Evolutionary conservation across 2,329 filamentous ascomycete genomes (phyloP).

Genomic region (Alternaria consortialis): DNA sequence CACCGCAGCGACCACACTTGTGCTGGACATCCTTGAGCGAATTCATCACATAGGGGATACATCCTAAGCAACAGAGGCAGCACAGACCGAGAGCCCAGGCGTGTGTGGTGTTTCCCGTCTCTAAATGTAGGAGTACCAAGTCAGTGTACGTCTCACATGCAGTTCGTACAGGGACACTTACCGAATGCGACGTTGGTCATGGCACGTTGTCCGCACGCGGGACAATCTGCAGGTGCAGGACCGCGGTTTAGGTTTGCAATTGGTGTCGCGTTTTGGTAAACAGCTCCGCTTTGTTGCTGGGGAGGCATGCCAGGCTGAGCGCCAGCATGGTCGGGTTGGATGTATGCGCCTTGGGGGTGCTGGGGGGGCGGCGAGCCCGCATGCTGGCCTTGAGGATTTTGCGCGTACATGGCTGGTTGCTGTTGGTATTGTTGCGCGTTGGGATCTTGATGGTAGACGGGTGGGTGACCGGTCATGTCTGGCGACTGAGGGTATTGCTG

Average conservation of each 20-base stretch:
- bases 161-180: too few relatives aligned
- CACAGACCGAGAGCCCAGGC: constrained; percentile 58
- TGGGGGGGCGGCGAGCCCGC: constrained; percentile 36
- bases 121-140: too few relatives aligned
- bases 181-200: constrained; percentile 49
- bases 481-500: constrained; percentile 49
- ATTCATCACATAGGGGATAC: constrained; percentile 60
- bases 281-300: constrained; percentile 44
- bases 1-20: constrained; percentile 58
- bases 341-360: constrained; percentile 33
- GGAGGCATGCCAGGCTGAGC: constrained; percentile 45
- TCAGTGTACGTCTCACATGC: too few relatives aligned
- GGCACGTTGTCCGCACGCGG: constrained; percentile 54
- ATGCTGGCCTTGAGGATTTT: constrained; percentile 21
- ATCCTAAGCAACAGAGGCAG: constrained; percentile 56
- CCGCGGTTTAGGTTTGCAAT: constrained; percentile 43
- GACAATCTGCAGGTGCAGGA: constrained; percentile 59
- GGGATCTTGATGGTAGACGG: constrained; percentile 46
- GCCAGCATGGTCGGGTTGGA: constrained; percentile 17
- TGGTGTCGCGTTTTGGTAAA: constrained; percentile 49
- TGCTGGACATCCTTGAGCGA: constrained; percentile 60
- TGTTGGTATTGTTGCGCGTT: constrained; percentile 23
- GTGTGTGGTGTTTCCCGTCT: constrained; percentile 54
- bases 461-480: constrained; percentile 37
- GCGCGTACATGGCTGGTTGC: constrained; percentile 28